A percentile compares a stretch with the other conserved stretches of the same genome.
Evolutionary conservation across 2,329 filamentous ascomycete genomes (phyloP).

Genomic region (Colletotrichum tamarilloi): DNA sequence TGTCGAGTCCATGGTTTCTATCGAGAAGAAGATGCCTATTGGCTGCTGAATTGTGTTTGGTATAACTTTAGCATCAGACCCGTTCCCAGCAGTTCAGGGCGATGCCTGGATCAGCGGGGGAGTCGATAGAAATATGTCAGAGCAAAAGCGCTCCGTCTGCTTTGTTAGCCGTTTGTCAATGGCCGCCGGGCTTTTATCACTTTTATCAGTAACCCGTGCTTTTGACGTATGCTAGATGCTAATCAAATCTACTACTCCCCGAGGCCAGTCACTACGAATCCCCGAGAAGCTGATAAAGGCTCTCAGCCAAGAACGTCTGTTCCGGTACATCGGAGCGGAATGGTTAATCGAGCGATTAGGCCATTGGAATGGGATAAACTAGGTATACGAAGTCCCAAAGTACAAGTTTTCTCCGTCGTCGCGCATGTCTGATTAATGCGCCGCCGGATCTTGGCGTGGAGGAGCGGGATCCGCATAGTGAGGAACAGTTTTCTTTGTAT

Average conservation of each 20-base stretch:
- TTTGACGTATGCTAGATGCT: not conserved
- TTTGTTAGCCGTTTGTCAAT: not conserved
- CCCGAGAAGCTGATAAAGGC: slow-evolving; percentile 5
- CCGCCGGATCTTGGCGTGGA: slow-evolving; percentile 17
- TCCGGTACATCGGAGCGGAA: not conserved
- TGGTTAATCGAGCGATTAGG: slow-evolving; percentile 29
- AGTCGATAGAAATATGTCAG: slow-evolving; percentile 4
- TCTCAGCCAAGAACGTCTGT: not conserved
- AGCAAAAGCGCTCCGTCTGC: not conserved
- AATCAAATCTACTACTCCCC: not conserved
- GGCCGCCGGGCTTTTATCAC: slow-evolving; percentile 3
- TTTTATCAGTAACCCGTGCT: not conserved
- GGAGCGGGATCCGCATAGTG: not conserved
- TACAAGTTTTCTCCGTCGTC: not conserved
- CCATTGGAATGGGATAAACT: slow-evolving; percentile 12
- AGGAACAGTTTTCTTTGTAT: not conserved
- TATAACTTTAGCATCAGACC: too few relatives aligned
- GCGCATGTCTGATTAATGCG: not conserved
- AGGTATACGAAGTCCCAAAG: not conserved
- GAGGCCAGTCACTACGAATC: too few relatives aligned
- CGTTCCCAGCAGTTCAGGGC: not conserved
- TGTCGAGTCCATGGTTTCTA: slow-evolving; percentile 22
- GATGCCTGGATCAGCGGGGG: too few relatives aligned
- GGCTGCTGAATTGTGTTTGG: too few relatives aligned
- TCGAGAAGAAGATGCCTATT: too few relatives aligned